Evolutionary conservation across 2,329 filamentous ascomycete genomes (phyloP).

Genomic region (Beauveria medogensis): DNA sequence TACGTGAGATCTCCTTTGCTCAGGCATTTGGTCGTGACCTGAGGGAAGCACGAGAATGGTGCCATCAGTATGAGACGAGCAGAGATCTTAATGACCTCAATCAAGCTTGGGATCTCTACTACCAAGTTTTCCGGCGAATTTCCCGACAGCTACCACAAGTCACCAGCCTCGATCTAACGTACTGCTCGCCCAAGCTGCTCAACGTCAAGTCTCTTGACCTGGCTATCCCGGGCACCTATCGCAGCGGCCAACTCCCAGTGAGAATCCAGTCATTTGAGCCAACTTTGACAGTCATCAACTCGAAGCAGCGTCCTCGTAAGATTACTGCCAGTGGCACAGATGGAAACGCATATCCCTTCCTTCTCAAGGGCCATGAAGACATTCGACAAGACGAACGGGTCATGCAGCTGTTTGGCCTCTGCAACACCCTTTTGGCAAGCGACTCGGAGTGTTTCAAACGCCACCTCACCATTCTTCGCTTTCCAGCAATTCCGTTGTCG

Average conservation of each 20-base stretch:
- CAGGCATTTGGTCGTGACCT: slow-evolving; percentile 96
- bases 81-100: slow-evolving; percentile 90
- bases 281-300: slow-evolving; percentile 85
- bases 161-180: slow-evolving; percentile 86
- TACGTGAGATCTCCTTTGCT: slow-evolving; percentile 93
- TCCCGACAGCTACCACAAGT: slow-evolving; percentile 87
- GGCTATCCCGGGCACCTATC: slow-evolving; percentile 92
- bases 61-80: slow-evolving; percentile 82
- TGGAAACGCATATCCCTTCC: slow-evolving; percentile 76
- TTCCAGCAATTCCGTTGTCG: slow-evolving; percentile 92
- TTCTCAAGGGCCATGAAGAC: slow-evolving; percentile 98
- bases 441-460: slow-evolving; percentile 96
- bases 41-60: slow-evolving; percentile 92
- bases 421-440: slow-evolving; percentile 88
- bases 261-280: slow-evolving; percentile 84
- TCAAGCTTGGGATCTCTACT: slow-evolving; percentile 98
- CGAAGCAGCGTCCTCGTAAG: slow-evolving; percentile 91
- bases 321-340: slow-evolving; percentile 84
- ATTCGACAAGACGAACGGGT: slow-evolving; percentile 98
- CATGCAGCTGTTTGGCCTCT: slow-evolving; percentile 97
- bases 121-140: slow-evolving; percentile 95
- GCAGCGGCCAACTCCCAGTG: slow-evolving; percentile 68
- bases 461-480: slow-evolving; percentile 91
- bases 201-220: slow-evolving; percentile 79
- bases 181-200: slow-evolving; percentile 91